Percentiles rank a stretch among this genome's conserved stretches.
phyloP scores from a whole-genome alignment of 2,329 filamentous ascomycete genomes.

The Simplicillium sp. region DNA sequence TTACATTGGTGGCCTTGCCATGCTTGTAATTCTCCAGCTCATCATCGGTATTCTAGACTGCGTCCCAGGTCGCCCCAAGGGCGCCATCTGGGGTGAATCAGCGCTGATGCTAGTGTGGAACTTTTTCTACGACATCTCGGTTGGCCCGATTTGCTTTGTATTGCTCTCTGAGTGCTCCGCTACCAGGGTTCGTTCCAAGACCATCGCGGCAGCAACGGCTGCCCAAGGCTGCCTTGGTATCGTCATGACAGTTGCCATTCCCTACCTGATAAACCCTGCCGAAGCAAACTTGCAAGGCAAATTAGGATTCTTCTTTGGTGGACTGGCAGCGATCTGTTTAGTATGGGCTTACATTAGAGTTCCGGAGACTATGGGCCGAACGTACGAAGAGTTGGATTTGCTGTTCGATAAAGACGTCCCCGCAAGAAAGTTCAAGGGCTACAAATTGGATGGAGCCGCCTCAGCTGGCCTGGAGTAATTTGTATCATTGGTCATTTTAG shows the following conservation, averaged over 20 bases:
- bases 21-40: constrained; percentile 32
- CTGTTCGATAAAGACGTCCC: constrained; percentile 20
- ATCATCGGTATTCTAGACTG: constrained; percentile 42
- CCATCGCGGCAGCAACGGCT: constrained; percentile 28
- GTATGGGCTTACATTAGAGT: constrained; percentile 24
- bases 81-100: constrained; percentile 21
- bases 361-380: constrained; percentile 21
- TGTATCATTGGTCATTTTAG: no score
- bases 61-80: constrained; percentile 16
- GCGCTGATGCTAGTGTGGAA: constrained; percentile 27
- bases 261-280: constrained; percentile 22
- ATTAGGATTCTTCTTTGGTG: constrained; percentile 21
- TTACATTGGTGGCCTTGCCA: constrained; percentile 30
- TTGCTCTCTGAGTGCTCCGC: constrained; percentile 31
- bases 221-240: constrained; percentile 18
- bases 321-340: constrained; percentile 14
- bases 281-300: constrained; percentile 25
- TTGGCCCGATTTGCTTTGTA: constrained; percentile 36
- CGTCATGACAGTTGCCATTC: constrained; percentile 18
- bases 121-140: constrained; percentile 25
- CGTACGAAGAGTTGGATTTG: constrained; percentile 23
- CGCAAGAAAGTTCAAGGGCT: constrained; percentile 23
- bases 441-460: background rate
- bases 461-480: background rate
- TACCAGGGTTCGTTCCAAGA: constrained; percentile 30